Percentiles rank a stretch among this genome's conserved stretches.
These are phyloP conservation scores for Pseudogymnoascus sp. DNA, from an alignment of 2,329 filamentous ascomycete species.

Conservation along the genomic window DNA sequence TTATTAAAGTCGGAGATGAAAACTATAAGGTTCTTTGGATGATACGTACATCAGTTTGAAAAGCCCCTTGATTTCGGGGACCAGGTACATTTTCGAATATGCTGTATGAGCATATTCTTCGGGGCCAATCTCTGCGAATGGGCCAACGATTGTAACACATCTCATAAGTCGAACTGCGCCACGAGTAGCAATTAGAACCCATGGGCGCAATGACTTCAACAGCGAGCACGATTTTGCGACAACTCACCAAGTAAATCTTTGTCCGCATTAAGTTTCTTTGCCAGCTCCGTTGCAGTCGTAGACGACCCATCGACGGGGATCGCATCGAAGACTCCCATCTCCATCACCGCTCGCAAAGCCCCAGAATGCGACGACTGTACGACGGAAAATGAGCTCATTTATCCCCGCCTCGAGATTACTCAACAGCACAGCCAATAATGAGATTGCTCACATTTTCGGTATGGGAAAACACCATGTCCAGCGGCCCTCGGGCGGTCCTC, in stretches of 20 bases:
- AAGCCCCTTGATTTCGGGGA: constrained; percentile 13
- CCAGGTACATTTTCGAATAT: constrained; percentile 18
- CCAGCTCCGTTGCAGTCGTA: constrained; percentile 18
- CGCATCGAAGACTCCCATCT: constrained; percentile 18
- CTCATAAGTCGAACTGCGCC: constrained; percentile 21
- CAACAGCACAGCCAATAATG: not conserved
- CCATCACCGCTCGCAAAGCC: constrained; percentile 15
- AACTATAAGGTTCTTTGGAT: not conserved
- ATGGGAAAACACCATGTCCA: constrained; percentile 18
- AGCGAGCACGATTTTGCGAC: not conserved
- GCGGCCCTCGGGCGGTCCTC: constrained; percentile 12
- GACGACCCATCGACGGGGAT: constrained; percentile 17
- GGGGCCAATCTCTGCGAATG: constrained; percentile 17
- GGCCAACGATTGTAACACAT: constrained; percentile 12
- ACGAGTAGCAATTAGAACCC: not conserved
- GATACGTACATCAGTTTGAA: constrained; percentile 18
- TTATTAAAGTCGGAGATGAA: not conserved
- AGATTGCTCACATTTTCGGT: constrained; percentile 17
- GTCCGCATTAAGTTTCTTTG: constrained; percentile 13
- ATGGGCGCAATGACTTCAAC: not conserved
- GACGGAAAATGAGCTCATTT: not conserved
- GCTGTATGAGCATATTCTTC: constrained; percentile 21
- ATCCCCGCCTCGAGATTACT: not conserved
- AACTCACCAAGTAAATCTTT: constrained; percentile 15
- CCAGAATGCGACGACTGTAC: constrained; percentile 14